Conservation (phyloP, 306 rosid genomes). For the Rosa rugosa region DNA sequence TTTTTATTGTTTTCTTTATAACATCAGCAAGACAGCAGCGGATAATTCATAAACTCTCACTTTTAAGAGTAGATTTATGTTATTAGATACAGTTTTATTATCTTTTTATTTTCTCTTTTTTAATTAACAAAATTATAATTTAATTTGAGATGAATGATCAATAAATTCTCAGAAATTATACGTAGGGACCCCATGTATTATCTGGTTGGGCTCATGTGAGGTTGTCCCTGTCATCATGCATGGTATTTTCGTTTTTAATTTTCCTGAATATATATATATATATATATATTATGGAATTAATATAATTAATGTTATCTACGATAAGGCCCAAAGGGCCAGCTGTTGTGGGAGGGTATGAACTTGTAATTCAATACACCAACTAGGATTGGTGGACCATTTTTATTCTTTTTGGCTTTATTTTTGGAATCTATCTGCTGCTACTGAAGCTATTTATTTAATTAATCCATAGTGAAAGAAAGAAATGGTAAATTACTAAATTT, state of each 20-base stretch:
- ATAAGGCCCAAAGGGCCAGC: conserved; percentile 43
- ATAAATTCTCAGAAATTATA: conserved; percentile 24
- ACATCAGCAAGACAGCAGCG: too few relatives aligned
- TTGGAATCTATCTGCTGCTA: conserved; percentile 7
- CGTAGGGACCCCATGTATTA: conserved; percentile 50
- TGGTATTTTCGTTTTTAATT: conserved; percentile 18
- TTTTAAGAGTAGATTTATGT: too few relatives aligned
- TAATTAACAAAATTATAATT: background rate
- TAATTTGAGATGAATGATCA: background rate
- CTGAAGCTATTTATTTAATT: background rate
- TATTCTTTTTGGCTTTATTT: conserved; percentile 20
- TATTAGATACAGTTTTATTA: background rate
- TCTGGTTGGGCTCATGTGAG: conserved; percentile 58
- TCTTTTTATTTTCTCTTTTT: background rate
- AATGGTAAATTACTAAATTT: background rate
- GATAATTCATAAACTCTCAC: too few relatives aligned
- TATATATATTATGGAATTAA: too few relatives aligned
- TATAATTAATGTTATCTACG: background rate
- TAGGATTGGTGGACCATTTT: conserved; percentile 45
- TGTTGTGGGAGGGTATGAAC: conserved; percentile 40
- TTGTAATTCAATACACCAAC: conserved; percentile 40
- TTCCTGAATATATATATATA: background rate
- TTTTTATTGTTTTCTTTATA: background rate
- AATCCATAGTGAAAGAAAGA: background rate
- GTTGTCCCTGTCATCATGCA: conserved; percentile 43